Conservation (phyloP, 1,284 basidiomycete genomes). For the Blastosporella zonata region DNA sequence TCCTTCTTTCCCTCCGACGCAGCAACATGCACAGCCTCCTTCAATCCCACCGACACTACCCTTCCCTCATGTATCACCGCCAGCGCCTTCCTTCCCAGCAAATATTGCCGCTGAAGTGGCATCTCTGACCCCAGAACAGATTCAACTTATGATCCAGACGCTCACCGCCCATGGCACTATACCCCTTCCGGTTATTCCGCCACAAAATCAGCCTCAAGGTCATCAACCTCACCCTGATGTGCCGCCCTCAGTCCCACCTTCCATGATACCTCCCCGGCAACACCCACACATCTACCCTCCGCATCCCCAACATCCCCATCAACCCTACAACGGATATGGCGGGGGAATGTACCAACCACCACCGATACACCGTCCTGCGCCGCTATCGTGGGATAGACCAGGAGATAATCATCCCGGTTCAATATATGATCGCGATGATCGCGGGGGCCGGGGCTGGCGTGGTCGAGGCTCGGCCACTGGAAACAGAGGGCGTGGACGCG, state of each 20-base stretch:
- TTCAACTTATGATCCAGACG: slow-evolving; percentile 25
- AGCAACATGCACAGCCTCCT: slow-evolving; percentile 16
- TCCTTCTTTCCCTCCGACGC: slow-evolving; percentile 18
- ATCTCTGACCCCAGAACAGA: slow-evolving; percentile 25
- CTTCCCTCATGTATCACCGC: slow-evolving; percentile 8
- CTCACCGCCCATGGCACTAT: slow-evolving; percentile 20
- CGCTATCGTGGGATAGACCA: slow-evolving; percentile 22
- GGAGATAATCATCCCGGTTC: slow-evolving; percentile 11
- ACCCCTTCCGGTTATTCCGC: slow-evolving; percentile 13
- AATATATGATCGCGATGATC: slow-evolving; percentile 22
- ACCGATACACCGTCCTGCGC: slow-evolving; percentile 14
- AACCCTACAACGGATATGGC: slow-evolving; percentile 15
- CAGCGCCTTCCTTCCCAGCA: slow-evolving; percentile 16
- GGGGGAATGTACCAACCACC: slow-evolving; percentile 22
- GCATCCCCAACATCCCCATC: slow-evolving; percentile 20
- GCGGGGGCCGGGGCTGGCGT: slow-evolving; percentile 24
- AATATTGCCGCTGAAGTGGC: slow-evolving; percentile 24
- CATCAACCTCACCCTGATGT: background rate
- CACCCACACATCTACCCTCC: slow-evolving; percentile 16
- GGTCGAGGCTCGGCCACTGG: slow-evolving; percentile 14
- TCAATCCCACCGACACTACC: slow-evolving; percentile 9
- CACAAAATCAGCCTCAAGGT: slow-evolving; percentile 4
- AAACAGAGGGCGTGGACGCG: slow-evolving; percentile 36
- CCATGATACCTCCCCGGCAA: slow-evolving; percentile 16
- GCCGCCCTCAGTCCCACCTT: slow-evolving; percentile 14